phyloP scores from a whole-genome alignment of 2,329 filamentous ascomycete species.

The Lizonia empirigonia region DNA sequence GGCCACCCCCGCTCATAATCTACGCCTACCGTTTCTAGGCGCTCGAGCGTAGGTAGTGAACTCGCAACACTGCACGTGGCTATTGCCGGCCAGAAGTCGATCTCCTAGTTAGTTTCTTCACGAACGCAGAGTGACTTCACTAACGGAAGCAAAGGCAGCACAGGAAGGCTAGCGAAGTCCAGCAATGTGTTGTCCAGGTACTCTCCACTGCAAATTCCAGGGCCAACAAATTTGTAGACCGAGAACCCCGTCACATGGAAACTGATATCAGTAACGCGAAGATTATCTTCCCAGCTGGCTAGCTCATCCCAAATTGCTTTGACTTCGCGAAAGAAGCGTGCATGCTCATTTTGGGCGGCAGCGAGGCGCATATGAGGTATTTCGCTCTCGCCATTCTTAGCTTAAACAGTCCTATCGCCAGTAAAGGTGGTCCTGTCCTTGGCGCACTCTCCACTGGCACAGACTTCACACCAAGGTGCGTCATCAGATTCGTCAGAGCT shows the following conservation, averaged over 20 bases:
- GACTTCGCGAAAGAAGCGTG: background rate
- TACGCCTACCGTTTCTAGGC: background rate
- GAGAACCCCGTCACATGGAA: background rate
- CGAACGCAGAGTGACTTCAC: background rate
- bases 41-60: background rate
- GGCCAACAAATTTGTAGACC: background rate
- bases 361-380: background rate
- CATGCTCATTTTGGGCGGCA: background rate
- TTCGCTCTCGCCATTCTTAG: background rate
- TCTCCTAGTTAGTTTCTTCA: background rate
- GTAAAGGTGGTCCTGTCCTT: background rate
- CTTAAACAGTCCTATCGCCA: background rate
- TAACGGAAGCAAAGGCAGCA: background rate
- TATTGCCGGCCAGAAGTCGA: slow-evolving; percentile 1
- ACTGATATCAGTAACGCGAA: background rate
- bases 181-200: background rate
- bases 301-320: slow-evolving; percentile 1
- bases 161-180: background rate
- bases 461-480: background rate
- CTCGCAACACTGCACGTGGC: background rate
- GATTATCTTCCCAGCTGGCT: background rate
- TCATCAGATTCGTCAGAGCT: background rate
- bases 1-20: background rate
- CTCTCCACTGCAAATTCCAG: background rate
- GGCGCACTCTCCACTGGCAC: background rate